phyloP scores from a whole-genome alignment of 169 alveolate genomes.

The Babesia bovis region DNA sequence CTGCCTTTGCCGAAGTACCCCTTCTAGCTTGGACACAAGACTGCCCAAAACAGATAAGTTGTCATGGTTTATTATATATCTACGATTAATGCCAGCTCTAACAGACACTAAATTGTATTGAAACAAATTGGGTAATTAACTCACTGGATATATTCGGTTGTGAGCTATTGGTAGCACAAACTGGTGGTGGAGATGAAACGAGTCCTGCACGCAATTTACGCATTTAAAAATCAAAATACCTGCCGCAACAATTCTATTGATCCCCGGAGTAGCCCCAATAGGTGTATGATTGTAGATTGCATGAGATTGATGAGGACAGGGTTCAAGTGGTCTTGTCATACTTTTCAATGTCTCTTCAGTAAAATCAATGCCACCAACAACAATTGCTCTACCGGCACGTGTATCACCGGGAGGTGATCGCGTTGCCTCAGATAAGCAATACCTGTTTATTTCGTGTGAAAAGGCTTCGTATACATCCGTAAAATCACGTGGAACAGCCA shows the following conservation, averaged over 20 bases:
- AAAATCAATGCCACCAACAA: slow-evolving; percentile 68
- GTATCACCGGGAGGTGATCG: slow-evolving; percentile 10
- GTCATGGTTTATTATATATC: slow-evolving; percentile 17
- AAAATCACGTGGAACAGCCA: slow-evolving; percentile 59
- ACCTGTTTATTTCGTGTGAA: slow-evolving; percentile 41
- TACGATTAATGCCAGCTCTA: not conserved
- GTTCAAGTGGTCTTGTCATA: slow-evolving; percentile 32
- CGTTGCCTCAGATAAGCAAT: slow-evolving; percentile 39
- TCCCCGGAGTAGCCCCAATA: not conserved
- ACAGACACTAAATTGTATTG: not conserved
- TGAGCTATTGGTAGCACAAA: not conserved
- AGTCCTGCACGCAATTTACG: not conserved
- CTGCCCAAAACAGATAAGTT: slow-evolving; percentile 10
- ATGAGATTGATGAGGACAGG: slow-evolving; percentile 13
- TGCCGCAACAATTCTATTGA: not conserved
- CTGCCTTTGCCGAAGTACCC: slow-evolving; percentile 8
- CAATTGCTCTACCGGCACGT: slow-evolving; percentile 40
- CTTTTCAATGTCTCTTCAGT: slow-evolving; percentile 65
- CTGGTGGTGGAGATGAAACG: slow-evolving; percentile 8
- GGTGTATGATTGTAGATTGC: not conserved
- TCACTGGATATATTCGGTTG: not conserved
- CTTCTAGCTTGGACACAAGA: slow-evolving; percentile 10
- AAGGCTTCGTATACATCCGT: slow-evolving; percentile 58
- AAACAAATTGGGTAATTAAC: not conserved
- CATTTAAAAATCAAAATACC: not conserved